A percentile compares a stretch with the other conserved stretches of the same genome.
phyloP scores from a whole-genome alignment of 176 grass and related monocot species.

The Calamus simplicifolius region DNA sequence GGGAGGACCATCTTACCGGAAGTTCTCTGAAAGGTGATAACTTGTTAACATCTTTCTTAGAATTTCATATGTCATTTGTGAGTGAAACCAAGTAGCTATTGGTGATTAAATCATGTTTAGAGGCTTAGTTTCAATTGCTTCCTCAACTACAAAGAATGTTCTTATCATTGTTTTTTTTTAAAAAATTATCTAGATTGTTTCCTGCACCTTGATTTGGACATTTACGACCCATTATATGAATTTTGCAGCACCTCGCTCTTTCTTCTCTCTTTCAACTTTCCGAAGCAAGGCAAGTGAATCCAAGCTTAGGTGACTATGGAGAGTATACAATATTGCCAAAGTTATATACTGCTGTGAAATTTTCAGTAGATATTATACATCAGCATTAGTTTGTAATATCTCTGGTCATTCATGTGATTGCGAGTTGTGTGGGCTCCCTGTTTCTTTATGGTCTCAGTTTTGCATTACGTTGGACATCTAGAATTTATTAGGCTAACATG shows the following conservation, averaged over 20 bases:
- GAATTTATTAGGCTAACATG: not conserved
- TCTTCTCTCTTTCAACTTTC: slow-evolving; percentile 84
- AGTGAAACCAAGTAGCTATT: no score
- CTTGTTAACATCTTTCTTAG: not conserved
- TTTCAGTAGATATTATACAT: slow-evolving; percentile 30
- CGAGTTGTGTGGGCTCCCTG: slow-evolving; percentile 2
- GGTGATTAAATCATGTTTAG: no score
- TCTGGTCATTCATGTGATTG: not conserved
- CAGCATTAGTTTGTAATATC: slow-evolving; percentile 16
- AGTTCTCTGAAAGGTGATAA: slow-evolving; percentile 75
- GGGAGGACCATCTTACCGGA: slow-evolving; percentile 83
- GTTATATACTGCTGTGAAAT: slow-evolving; percentile 1
- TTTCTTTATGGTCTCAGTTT: slow-evolving; percentile 13
- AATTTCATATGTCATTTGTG: not conserved
- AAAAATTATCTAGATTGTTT: slow-evolving; percentile 5
- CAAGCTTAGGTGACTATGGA: slow-evolving; percentile 62
- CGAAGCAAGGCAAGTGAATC: slow-evolving; percentile 86
- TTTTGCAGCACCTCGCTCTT: slow-evolving; percentile 82
- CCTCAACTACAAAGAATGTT: no score
- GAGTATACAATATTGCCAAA: not conserved
- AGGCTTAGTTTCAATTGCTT: no score
- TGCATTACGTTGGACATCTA: slow-evolving; percentile 24
- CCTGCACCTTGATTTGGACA: slow-evolving; percentile 6
- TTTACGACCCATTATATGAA: not conserved
- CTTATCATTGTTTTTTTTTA: not conserved